Conservation (phyloP, 805 yeast species). For the Yamadazyma nakazawae region DNA sequence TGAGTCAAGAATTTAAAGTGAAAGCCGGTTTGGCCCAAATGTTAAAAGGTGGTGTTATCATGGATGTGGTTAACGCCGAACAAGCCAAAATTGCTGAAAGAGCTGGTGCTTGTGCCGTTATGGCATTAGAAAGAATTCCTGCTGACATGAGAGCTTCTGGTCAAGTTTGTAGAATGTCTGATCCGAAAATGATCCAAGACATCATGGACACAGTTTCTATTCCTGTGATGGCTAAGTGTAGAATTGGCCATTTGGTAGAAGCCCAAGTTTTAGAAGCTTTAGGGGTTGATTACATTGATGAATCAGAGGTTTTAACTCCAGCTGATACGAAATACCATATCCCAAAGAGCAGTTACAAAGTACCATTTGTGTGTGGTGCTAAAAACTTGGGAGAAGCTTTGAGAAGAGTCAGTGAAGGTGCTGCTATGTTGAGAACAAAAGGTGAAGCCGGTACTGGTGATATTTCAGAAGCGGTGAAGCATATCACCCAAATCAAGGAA, state of each 20-base stretch:
- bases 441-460: constrained; percentile 93
- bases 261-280: constrained; percentile 73
- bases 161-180: constrained; percentile 83
- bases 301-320: constrained; percentile 80
- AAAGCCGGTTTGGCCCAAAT: constrained; percentile 83
- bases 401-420: constrained; percentile 76
- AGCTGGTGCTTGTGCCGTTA: constrained; percentile 87
- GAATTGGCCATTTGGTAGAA: constrained; percentile 81
- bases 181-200: constrained; percentile 71
- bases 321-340: constrained; percentile 72
- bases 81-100: constrained; percentile 77
- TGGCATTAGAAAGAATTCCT: constrained; percentile 84
- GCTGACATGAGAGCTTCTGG: constrained; percentile 83
- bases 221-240: constrained; percentile 82
- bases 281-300: constrained; percentile 77
- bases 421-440: constrained; percentile 83
- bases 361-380: constrained; percentile 85
- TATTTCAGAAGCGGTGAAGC: constrained; percentile 76
- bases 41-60: constrained; percentile 75
- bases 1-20: constrained; percentile 37
- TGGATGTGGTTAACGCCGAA: constrained; percentile 76
- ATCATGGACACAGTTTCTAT: constrained; percentile 70
- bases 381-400: constrained; percentile 79
- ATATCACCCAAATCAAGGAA: constrained; percentile 56
- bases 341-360: constrained; percentile 53